Percentiles rank a stretch among this genome's conserved stretches.
Evolutionary conservation across 805 yeast species (phyloP).

Genomic region (Zygosaccharomyces pseudorouxii): DNA sequence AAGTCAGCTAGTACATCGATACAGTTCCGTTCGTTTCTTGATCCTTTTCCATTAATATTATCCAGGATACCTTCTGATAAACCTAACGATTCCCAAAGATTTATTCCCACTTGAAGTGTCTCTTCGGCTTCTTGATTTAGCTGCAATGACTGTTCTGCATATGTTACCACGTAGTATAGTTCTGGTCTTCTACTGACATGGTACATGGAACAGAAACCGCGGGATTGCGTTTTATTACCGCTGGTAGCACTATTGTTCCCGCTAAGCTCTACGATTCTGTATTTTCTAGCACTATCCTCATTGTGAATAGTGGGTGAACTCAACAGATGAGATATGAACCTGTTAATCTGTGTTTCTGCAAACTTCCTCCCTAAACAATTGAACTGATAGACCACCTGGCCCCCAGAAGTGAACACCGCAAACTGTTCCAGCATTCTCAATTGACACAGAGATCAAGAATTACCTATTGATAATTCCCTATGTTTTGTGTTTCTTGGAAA

Average conservation of each 20-base stretch:
- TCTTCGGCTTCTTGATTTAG: constrained; percentile 43
- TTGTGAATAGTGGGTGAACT: constrained; percentile 24
- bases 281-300: constrained; percentile 19
- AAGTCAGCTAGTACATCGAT: constrained; percentile 29
- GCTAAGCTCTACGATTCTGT: constrained; percentile 16
- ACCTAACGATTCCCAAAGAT: constrained; percentile 36
- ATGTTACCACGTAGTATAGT: constrained; percentile 38
- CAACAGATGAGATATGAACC: constrained; percentile 27
- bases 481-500: neutral
- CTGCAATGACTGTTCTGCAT: constrained; percentile 40
- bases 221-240: constrained; percentile 5
- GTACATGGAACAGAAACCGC: constrained; percentile 25
- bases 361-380: constrained; percentile 29
- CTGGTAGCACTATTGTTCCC: neutral
- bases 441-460: neutral
- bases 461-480: too few species aligned
- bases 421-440: constrained; percentile 32
- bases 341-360: constrained; percentile 29
- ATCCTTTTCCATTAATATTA: constrained; percentile 32
- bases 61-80: constrained; percentile 29
- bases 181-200: constrained; percentile 34
- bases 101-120: constrained; percentile 36
- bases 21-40: constrained; percentile 29
- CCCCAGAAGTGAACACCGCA: constrained; percentile 30
- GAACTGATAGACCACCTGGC: constrained; percentile 30